Evolutionary conservation across 768 basidiomycete species (phyloP), one percentile per base, ranked within the genome.

Genomic region (Crassisporium funariophilum): DNA sequence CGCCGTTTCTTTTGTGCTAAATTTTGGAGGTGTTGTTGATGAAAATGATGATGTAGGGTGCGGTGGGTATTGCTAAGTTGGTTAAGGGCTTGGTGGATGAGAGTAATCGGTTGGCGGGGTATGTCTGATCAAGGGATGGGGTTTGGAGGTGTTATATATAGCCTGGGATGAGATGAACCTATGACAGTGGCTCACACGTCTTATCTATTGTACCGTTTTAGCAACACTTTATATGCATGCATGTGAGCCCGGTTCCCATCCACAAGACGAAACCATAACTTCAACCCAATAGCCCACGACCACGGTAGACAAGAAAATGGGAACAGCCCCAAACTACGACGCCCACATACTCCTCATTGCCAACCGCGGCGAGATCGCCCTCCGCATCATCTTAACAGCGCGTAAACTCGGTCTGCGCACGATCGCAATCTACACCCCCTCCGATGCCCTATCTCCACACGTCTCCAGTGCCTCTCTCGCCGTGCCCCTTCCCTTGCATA

Each of bases 351-450:
- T 86, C 0, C 74, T 87, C 49, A 68, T 88, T 49, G 83, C 83
- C 15, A 87, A 88, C 61, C 79, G 85, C 19, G 86, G 85, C 33
- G 86, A 88, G 61, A 87, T 88, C 41, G 84, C 84, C 7, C 70
- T 81, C 11, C 78, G 85, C 7, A 75, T 86, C 53, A 66, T 86
- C 19, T 75, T 72, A 41, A 79, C 83, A 0, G 82, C 82, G 2
- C 72, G 73, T 38, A 61, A 62, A 20, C 71, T 84, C 3, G 77
- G 73, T 1, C 57, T 88, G 19, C 60, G 55, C 3, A 83, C 82
- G 0, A 56, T 86, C n/a, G 71, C 81, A 2, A 66, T 87, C 34
- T 85, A 86, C 61, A 76, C 79, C 2, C 64, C 74, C 8, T 76
- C 80, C 0, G 85, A 88, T 50, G 67, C 81, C 5, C 69, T 77